These are phyloP conservation scores for Ilyonectria mors-panacis DNA, from an alignment of 2,329 filamentous ascomycete species.

Conservation along the genomic window DNA sequence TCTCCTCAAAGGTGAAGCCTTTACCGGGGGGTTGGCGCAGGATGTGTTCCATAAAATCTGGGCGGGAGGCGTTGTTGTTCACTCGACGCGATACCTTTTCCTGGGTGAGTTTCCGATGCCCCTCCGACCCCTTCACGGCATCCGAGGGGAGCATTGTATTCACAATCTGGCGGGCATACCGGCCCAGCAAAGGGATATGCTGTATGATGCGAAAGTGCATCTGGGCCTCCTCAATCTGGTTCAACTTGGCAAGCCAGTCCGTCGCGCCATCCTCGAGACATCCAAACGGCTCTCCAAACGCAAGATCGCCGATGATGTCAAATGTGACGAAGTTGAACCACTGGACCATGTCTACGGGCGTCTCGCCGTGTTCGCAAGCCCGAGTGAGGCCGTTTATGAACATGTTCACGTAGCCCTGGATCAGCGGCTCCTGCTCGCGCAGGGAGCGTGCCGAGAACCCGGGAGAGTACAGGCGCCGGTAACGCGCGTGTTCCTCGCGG, in stretches of 20 bases:
- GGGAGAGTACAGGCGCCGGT: slow-evolving; percentile 27
- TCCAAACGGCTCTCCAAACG: slow-evolving; percentile 31
- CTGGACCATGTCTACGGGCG: slow-evolving; percentile 22
- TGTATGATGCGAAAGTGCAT: slow-evolving; percentile 36
- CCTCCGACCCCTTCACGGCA: slow-evolving; percentile 28
- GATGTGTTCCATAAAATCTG: slow-evolving; percentile 31
- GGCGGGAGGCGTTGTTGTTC: slow-evolving; percentile 29
- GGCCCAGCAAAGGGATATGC: slow-evolving; percentile 29
- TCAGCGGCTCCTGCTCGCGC: slow-evolving; percentile 29
- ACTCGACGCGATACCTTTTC: slow-evolving; percentile 32
- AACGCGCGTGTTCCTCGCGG: slow-evolving; percentile 27
- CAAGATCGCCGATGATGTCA: slow-evolving; percentile 28
- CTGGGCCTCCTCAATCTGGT: slow-evolving; percentile 33
- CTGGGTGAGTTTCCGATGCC: slow-evolving; percentile 30
- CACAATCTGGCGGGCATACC: slow-evolving; percentile 33
- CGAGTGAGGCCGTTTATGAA: slow-evolving; percentile 12
- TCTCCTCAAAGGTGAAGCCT: slow-evolving; percentile 29
- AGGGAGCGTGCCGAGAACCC: slow-evolving; percentile 27
- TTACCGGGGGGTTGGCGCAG: slow-evolving; percentile 24
- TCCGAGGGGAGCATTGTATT: slow-evolving; percentile 31
- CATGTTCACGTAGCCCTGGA: slow-evolving; percentile 22
- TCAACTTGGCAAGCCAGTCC: slow-evolving; percentile 33
- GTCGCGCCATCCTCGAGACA: slow-evolving; percentile 28
- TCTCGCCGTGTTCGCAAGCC: slow-evolving; percentile 25
- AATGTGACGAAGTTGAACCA: slow-evolving; percentile 33